These are phyloP conservation scores for Populus hybrid DNA, from an alignment of 441 rosid genomes.

Conservation along the genomic window DNA sequence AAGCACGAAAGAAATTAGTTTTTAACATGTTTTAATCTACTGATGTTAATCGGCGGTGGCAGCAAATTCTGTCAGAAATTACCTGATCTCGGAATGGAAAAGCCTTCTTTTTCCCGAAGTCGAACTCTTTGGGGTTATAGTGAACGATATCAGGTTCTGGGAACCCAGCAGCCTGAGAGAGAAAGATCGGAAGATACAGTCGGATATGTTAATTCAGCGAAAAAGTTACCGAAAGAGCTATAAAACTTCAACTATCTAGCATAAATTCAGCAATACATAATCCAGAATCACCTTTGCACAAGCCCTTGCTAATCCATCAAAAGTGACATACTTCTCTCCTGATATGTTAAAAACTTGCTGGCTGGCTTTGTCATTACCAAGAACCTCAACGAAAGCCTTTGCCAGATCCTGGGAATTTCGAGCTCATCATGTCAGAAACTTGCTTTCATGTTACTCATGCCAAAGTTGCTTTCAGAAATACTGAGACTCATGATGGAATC, in stretches of 20 bases:
- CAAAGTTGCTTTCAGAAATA: no score
- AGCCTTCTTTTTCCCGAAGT: slow-evolving; percentile 93
- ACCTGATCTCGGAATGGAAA: slow-evolving; percentile 99
- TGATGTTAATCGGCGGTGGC: neutral
- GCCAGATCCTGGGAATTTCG: slow-evolving; percentile 67
- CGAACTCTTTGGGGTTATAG: slow-evolving; percentile 88
- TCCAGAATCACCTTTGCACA: slow-evolving; percentile 74
- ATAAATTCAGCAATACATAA: neutral
- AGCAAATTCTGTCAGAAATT: slow-evolving; percentile 13
- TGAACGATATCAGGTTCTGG: slow-evolving; percentile 90
- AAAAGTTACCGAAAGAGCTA: no score
- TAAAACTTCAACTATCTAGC: neutral
- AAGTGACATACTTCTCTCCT: slow-evolving; percentile 90
- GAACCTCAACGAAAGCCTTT: slow-evolving; percentile 62
- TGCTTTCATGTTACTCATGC: neutral
- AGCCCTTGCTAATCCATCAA: slow-evolving; percentile 86
- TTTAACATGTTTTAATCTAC: neutral
- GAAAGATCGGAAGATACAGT: neutral
- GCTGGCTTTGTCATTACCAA: slow-evolving; percentile 85
- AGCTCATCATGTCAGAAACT: slow-evolving; percentile 17
- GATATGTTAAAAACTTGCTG: slow-evolving; percentile 83
- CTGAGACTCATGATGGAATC: neutral
- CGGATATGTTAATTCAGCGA: no score
- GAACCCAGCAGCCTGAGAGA: slow-evolving; percentile 77
- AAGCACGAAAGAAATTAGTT: neutral